phyloP scores from a whole-genome alignment of 2,329 filamentous ascomycete genomes.

The Amauroascus verrucosus region DNA sequence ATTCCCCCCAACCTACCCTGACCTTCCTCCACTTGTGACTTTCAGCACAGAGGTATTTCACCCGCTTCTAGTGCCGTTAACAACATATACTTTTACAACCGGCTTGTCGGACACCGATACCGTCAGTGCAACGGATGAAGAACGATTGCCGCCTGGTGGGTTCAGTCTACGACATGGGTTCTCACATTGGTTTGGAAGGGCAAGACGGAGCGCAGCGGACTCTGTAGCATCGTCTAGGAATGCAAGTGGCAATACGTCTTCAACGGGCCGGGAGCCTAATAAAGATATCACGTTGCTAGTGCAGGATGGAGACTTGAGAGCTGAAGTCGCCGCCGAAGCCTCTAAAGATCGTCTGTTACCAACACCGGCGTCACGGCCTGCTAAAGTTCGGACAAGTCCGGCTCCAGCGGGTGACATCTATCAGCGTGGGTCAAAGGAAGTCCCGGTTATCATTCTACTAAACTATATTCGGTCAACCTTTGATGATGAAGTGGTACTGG shows the following conservation, averaged over 20 bases:
- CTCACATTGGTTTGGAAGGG: slow-evolving; percentile 72
- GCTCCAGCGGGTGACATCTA: slow-evolving; percentile 13
- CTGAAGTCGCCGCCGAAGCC: not conserved
- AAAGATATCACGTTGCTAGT: not conserved
- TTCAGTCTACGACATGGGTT: slow-evolving; percentile 89
- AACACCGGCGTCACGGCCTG: not conserved
- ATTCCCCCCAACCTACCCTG: slow-evolving; percentile 72
- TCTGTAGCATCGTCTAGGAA: slow-evolving; percentile 34
- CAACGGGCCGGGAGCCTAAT: not conserved
- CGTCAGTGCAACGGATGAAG: slow-evolving; percentile 72
- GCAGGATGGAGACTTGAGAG: not conserved
- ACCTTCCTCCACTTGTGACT: slow-evolving; percentile 69
- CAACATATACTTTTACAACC: slow-evolving; percentile 88
- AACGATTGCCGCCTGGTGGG: slow-evolving; percentile 73
- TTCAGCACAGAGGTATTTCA: slow-evolving; percentile 94
- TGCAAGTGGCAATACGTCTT: slow-evolving; percentile 28
- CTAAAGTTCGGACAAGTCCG: slow-evolving; percentile 11
- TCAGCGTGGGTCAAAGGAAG: slow-evolving; percentile 20
- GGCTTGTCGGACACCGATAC: slow-evolving; percentile 64
- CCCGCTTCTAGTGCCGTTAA: slow-evolving; percentile 79
- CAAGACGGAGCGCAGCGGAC: slow-evolving; percentile 34
- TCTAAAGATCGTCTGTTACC: not conserved
- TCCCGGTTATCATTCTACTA: slow-evolving; percentile 58
- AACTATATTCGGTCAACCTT: slow-evolving; percentile 76
- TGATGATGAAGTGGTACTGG: slow-evolving; percentile 63